These are phyloP conservation scores for Carex kokanica DNA, from an alignment of 176 grass and related monocot genomes.

Conservation along the genomic window DNA sequence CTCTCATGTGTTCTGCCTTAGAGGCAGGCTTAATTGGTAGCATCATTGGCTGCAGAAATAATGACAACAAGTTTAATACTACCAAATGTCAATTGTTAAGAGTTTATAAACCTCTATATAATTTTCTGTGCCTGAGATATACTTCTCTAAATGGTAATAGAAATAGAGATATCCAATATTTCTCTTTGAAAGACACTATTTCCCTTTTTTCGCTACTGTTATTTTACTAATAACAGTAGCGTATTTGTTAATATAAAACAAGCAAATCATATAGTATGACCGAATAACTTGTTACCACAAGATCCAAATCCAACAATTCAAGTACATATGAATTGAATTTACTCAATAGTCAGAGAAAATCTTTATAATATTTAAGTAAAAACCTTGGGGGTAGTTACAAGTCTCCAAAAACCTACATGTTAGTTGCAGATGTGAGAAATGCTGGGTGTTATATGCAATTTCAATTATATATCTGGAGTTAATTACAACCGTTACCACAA, in stretches of 20 bases:
- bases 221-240: neutral
- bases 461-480: neutral
- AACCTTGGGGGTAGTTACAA: neutral
- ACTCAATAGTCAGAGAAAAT: neutral
- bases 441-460: neutral
- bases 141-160: neutral
- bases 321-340: neutral
- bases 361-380: neutral
- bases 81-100: neutral
- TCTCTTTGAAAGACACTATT: neutral
- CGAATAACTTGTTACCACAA: neutral
- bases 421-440: neutral
- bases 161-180: conserved; percentile 11
- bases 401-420: neutral
- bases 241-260: neutral
- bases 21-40: conserved; percentile 83
- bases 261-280: neutral
- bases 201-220: neutral
- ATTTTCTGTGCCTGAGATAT: neutral
- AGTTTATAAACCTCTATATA: neutral
- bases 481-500: neutral
- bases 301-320: neutral
- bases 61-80: neutral
- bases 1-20: conserved; percentile 87
- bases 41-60: conserved; percentile 46